These are phyloP conservation scores for Penicillium concentricum DNA, from an alignment of 2,329 filamentous ascomycete genomes.

Conservation along the genomic window DNA sequence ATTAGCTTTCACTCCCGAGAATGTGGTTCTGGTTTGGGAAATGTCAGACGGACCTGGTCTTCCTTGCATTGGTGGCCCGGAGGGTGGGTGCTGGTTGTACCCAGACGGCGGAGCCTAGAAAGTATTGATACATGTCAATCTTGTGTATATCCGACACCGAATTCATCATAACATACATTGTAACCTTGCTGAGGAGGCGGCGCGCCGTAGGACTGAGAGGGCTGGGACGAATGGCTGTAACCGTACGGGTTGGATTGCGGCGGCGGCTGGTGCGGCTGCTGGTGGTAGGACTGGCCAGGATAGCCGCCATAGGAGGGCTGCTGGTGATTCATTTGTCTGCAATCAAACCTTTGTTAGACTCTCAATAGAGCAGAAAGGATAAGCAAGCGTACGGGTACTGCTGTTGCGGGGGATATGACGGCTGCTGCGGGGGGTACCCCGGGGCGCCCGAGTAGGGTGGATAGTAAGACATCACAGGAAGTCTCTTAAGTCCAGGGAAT, in stretches of 20 bases:
- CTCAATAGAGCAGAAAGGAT: slow-evolving; percentile 11
- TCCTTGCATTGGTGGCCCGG: slow-evolving; percentile 40
- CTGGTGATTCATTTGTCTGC: slow-evolving; percentile 36
- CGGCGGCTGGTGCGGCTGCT: slow-evolving; percentile 47
- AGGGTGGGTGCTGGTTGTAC: slow-evolving; percentile 34
- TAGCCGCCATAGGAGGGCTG: slow-evolving; percentile 39
- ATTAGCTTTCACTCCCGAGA: not conserved
- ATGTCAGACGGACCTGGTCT: slow-evolving; percentile 36
- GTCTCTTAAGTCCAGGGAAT: not conserved
- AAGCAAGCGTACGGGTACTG: slow-evolving; percentile 40
- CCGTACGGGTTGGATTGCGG: slow-evolving; percentile 39
- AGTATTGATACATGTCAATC: slow-evolving; percentile 13
- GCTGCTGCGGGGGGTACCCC: slow-evolving; percentile 54
- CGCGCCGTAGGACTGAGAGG: slow-evolving; percentile 32
- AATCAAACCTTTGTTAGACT: slow-evolving; percentile 10
- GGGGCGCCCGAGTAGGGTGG: slow-evolving; percentile 58
- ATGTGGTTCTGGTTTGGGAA: not conserved
- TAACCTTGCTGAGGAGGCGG: slow-evolving; percentile 36
- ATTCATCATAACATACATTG: slow-evolving; percentile 30
- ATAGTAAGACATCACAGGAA: slow-evolving; percentile 60
- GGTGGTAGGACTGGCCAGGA: slow-evolving; percentile 37
- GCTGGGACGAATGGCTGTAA: slow-evolving; percentile 45
- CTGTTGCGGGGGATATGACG: slow-evolving; percentile 41
- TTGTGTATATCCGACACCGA: not conserved
- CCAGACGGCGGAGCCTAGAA: slow-evolving; percentile 28